Percentiles rank a stretch among this genome's conserved stretches.
phyloP scores from a whole-genome alignment of 306 rosid genomes.

The Prosopis cineraria region DNA sequence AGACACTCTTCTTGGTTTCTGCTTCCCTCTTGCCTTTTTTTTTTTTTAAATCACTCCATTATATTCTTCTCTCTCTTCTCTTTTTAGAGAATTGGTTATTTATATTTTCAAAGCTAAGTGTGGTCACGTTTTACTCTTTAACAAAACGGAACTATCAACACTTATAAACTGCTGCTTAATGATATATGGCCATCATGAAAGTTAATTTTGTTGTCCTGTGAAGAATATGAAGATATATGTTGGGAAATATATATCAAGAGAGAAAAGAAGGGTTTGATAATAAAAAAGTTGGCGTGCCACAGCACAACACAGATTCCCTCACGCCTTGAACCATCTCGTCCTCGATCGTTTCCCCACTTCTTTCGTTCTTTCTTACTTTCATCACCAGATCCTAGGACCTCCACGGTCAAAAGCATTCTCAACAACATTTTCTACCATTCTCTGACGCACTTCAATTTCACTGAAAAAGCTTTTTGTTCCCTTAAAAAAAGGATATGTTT shows the following conservation, averaged over 20 bases:
- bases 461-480: too few relatives aligned
- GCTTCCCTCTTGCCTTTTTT: conserved; percentile 38
- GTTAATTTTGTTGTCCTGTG: too few relatives aligned
- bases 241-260: too few relatives aligned
- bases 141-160: too few relatives aligned
- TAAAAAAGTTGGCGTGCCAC: conserved; percentile 95
- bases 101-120: not conserved
- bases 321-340: conserved; percentile 71
- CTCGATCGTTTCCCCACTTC: conserved; percentile 35
- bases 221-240: too few relatives aligned
- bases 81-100: not conserved
- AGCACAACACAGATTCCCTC: conserved; percentile 75
- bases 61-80: not conserved
- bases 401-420: not conserved
- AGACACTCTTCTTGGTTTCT: conserved; percentile 85
- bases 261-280: too few relatives aligned
- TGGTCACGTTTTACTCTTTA: too few relatives aligned
- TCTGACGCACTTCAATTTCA: too few relatives aligned
- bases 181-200: too few relatives aligned
- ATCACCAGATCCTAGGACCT: conserved; percentile 87
- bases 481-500: too few relatives aligned
- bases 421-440: not conserved
- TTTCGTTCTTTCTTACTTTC: conserved; percentile 43
- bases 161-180: too few relatives aligned
- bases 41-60: not conserved